Conservation (phyloP, 768 basidiomycete species). For the Rhizopogon vulgaris region DNA sequence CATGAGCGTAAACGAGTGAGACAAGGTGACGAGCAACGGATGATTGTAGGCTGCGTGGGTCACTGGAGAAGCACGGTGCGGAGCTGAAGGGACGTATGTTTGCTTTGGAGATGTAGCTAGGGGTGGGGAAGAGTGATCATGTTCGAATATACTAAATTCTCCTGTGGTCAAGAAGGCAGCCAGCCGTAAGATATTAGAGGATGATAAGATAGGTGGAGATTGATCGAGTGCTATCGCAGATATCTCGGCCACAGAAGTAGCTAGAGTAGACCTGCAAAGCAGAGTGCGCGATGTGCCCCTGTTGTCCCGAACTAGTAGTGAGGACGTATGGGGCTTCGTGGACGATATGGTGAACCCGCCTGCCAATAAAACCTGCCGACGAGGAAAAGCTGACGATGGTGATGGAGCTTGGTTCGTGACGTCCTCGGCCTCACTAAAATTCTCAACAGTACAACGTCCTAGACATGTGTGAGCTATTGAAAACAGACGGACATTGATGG, state of each 20-base stretch:
- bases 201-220: conserved; percentile 44
- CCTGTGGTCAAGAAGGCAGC: conserved; percentile 63
- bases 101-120: conserved; percentile 35
- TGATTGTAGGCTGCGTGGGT: conserved; percentile 72
- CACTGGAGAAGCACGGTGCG: conserved; percentile 39
- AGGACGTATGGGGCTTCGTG: neutral
- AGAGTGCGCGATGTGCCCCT: conserved; percentile 31
- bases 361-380: conserved; percentile 47
- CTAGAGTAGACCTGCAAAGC: conserved; percentile 34
- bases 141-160: conserved; percentile 54
- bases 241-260: conserved; percentile 34
- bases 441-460: conserved; percentile 62
- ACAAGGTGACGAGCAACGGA: conserved; percentile 69
- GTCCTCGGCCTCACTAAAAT: conserved; percentile 13
- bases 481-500: conserved; percentile 6
- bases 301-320: conserved; percentile 17
- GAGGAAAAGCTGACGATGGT: conserved; percentile 9
- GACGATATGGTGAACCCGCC: conserved; percentile 57
- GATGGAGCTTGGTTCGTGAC: conserved; percentile 1
- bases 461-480: conserved; percentile 17
- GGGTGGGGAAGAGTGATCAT: conserved; percentile 41
- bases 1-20: conserved; percentile 59
- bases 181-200: conserved; percentile 34
- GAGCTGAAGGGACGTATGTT: conserved; percentile 40
- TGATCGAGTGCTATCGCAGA: conserved; percentile 73